Evolutionary conservation across 1,284 basidiomycete genomes (phyloP).

Genomic region (Anthracocystis walkeri): DNA sequence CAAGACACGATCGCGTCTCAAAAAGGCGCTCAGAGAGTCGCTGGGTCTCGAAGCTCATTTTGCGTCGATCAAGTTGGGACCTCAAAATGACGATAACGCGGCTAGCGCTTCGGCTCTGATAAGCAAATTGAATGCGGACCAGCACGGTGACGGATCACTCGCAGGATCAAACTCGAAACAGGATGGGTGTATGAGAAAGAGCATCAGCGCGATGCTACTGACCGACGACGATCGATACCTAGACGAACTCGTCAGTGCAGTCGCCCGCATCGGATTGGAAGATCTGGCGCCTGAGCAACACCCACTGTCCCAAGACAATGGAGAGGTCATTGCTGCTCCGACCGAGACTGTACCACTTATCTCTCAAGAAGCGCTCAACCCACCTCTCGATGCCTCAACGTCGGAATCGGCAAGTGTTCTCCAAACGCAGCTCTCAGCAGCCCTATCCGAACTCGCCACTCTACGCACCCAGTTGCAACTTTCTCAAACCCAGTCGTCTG

Average conservation of each 20-base stretch:
- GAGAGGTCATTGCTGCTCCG: background rate
- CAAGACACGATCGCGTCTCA: slow-evolving; percentile 22
- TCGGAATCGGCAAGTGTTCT: background rate
- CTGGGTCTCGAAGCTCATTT: slow-evolving; percentile 37
- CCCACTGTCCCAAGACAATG: background rate
- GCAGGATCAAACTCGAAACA: background rate
- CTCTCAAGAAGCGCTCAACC: background rate
- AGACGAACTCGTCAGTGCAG: slow-evolving; percentile 37
- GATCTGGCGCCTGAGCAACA: slow-evolving; percentile 15
- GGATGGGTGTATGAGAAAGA: slow-evolving; percentile 3
- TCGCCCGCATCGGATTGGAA: slow-evolving; percentile 34
- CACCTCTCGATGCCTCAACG: background rate
- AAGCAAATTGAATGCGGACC: background rate
- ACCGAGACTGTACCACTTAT: background rate
- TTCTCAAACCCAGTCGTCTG: slow-evolving; percentile 8
- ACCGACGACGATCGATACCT: slow-evolving; percentile 39
- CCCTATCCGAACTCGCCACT: slow-evolving; percentile 2
- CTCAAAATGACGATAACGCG: background rate
- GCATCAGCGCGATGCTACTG: slow-evolving; percentile 31
- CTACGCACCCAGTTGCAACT: slow-evolving; percentile 12
- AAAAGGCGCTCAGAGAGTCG: slow-evolving; percentile 37
- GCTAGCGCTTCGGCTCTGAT: background rate
- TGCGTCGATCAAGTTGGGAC: slow-evolving; percentile 15
- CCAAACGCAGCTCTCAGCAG: slow-evolving; percentile 12
- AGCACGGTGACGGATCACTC: background rate